Percentiles rank a stretch among this genome's conserved stretches.
phyloP scores from a whole-genome alignment of 306 rosid genomes.

The Sphenostylis stenocarpa region DNA sequence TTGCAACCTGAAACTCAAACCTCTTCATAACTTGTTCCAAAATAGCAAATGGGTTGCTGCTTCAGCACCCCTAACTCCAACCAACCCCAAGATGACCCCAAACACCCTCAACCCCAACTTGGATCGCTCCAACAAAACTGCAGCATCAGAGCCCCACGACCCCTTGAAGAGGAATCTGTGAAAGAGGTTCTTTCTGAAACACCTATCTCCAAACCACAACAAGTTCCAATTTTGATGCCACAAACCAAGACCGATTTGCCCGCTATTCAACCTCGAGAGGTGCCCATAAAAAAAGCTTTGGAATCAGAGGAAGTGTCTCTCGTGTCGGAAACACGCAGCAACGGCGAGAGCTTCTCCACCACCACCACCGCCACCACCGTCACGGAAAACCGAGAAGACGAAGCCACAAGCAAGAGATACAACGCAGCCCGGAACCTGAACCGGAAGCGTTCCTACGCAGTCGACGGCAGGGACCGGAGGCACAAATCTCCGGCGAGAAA shows the following conservation, averaged over 20 bases:
- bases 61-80: conserved; percentile 37
- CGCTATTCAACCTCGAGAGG: background rate
- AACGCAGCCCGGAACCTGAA: conserved; percentile 40
- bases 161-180: conserved; percentile 71
- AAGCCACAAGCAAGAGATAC: conserved; percentile 65
- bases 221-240: conserved; percentile 14
- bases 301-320: conserved; percentile 54
- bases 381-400: conserved; percentile 65
- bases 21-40: background rate
- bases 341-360: conserved; percentile 66
- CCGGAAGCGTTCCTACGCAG: conserved; percentile 47
- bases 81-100: conserved; percentile 24
- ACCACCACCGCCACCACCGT: conserved; percentile 54
- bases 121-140: conserved; percentile 33
- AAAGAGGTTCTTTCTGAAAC: conserved; percentile 91
- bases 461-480: conserved; percentile 50
- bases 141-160: conserved; percentile 31
- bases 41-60: conserved; percentile 82
- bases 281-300: conserved; percentile 14
- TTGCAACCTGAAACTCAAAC: conserved; percentile 13
- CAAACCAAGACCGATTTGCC: conserved; percentile 39
- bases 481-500: conserved; percentile 40
- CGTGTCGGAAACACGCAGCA: conserved; percentile 54
- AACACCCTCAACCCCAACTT: conserved; percentile 23
- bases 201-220: conserved; percentile 57